Conservation (phyloP, 305 asterid species). For the Striga hermonthica region DNA sequence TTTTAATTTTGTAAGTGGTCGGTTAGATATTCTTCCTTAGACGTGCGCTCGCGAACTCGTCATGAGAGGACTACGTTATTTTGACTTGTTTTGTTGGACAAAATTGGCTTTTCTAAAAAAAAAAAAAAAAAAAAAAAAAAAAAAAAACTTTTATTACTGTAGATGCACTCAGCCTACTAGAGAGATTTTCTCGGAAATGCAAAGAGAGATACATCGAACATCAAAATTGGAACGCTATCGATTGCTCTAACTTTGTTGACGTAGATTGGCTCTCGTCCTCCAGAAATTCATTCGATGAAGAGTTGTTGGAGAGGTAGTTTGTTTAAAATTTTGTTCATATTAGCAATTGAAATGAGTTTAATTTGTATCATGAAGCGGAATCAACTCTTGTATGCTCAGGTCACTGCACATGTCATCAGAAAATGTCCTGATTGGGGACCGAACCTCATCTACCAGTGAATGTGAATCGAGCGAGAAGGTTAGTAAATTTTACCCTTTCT, state of each 20-base stretch:
- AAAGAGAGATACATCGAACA: constrained; percentile 51
- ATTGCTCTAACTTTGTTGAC: constrained; percentile 89
- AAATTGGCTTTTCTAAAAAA: too few relatives aligned
- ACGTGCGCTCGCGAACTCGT: too few relatives aligned
- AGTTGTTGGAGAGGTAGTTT: constrained; percentile 81
- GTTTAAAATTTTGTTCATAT: constrained; percentile 10
- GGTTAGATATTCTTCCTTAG: too few relatives aligned
- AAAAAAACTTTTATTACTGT: constrained; percentile 28
- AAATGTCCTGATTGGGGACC: constrained; percentile 52
- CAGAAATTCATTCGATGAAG: constrained; percentile 88
- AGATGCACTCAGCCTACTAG: constrained; percentile 61
- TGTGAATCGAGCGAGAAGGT: constrained; percentile 71
- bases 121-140: too few relatives aligned
- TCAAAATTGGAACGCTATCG: constrained; percentile 62
- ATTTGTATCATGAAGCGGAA: constrained; percentile 30
- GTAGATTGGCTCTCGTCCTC: constrained; percentile 95
- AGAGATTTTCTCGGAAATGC: constrained; percentile 63
- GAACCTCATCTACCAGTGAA: constrained; percentile 61
- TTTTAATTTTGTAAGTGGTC: constrained; percentile 20
- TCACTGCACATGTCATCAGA: constrained; percentile 70
- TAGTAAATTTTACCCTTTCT: constrained; percentile 36
- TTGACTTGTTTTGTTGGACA: too few relatives aligned
- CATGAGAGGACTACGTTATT: too few relatives aligned
- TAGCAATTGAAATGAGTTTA: constrained; percentile 15
- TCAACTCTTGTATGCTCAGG: constrained; percentile 39